A percentile compares a stretch with the other conserved stretches of the same genome.
phyloP scores from a whole-genome alignment of 179 eudicot species.

The Actinidia chinensis region DNA sequence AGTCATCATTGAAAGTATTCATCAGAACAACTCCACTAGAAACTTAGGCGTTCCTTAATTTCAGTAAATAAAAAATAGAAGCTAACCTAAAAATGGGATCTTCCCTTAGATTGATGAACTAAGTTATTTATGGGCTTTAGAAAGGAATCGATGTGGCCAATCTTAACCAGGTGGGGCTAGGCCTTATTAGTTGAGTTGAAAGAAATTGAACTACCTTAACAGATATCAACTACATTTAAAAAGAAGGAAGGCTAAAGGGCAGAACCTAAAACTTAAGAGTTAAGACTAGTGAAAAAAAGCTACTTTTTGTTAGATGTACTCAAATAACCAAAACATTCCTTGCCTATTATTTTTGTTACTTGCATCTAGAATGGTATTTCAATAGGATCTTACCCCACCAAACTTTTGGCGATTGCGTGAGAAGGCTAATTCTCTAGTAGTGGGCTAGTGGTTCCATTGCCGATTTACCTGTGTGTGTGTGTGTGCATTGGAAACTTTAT shows the following conservation, averaged over 20 bases:
- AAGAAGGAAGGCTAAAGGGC: background rate
- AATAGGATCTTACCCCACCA: no score
- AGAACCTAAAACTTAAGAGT: background rate
- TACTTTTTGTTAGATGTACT: background rate
- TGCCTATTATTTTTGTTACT: constrained; percentile 2
- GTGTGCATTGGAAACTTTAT: no score
- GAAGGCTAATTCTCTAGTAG: no score
- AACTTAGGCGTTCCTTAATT: background rate
- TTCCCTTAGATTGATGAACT: background rate
- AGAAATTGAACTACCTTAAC: background rate
- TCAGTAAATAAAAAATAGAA: background rate
- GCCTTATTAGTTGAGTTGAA: background rate
- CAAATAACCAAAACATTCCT: background rate
- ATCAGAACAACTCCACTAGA: background rate
- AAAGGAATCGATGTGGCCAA: background rate
- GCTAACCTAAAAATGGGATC: background rate
- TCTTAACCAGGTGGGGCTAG: background rate
- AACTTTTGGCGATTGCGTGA: no score
- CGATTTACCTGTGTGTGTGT: no score
- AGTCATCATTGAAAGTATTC: background rate
- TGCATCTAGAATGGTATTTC: background rate
- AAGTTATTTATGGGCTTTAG: background rate
- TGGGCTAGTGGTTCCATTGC: no score
- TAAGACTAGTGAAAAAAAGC: background rate
- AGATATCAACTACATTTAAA: background rate